Evolutionary conservation across 768 basidiomycete genomes (phyloP), one percentile per base, ranked within the genome.

Genomic region (Suillus luteus): DNA sequence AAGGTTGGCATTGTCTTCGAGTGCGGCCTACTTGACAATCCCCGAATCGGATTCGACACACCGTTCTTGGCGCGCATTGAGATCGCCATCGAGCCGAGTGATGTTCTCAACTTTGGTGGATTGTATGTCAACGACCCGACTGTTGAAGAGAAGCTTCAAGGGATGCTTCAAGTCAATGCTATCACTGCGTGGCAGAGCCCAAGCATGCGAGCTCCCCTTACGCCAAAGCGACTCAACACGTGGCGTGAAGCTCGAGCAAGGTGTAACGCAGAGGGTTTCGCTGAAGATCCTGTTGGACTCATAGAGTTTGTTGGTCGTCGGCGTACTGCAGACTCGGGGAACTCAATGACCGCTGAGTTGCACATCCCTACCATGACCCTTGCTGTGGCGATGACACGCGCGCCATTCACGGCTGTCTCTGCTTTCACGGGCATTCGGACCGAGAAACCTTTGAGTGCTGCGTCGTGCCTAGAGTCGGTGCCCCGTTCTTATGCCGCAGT

Each of bases 51-150:
- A 15, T 62, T 69, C 9, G 69, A 63, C 27, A 9, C 12, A 1
- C 65, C 68, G n/a, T 69, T 64, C 55, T 61, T 67, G 55, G 62
- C 62, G 41, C 59, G 60, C 22, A 31, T 63, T 9, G 63, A 69
- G 24, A 59, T 69, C 27, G 68, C 51, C 33, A 41, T 69, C n/a
- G 68, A 69, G 55, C 68, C 65, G 1, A 22, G 59, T 14, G 38
- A 69, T 6, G 14, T 61, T 2, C 2, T 27, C 1, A 17, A 33
- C 4, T 61, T 69, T 9, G 46, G 46, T 33, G 66, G 63, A 31
- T 65, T 69, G 15, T 46, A 59, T 17, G 49, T 66, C 24, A 67
- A 65, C 5, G 27, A 64, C 51, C 49, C 55, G 4, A 63, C 62
- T 17, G 17, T 57, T 2, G 2, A 48, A 1, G 65, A 62, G 11